These are phyloP conservation scores for Aspergillus ochraceoroseus DNA, from an alignment of 2,329 filamentous ascomycete species.

Conservation along the genomic window DNA sequence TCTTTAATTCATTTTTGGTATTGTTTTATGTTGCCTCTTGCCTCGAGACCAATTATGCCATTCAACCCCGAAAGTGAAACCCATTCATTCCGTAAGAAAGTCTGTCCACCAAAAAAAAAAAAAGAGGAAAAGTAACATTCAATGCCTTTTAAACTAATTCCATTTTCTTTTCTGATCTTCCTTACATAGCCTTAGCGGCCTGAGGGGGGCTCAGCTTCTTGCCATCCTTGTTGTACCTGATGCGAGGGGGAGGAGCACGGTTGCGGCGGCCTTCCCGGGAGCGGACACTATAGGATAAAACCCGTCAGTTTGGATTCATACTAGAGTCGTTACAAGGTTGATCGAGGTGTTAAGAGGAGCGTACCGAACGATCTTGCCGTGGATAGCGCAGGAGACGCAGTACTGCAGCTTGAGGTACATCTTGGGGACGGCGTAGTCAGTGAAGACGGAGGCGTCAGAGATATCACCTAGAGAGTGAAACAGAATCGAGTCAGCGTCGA, in stretches of 20 bases:
- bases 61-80: conserved; percentile 24
- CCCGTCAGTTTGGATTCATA: conserved; percentile 17
- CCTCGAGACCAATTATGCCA: conserved; percentile 6
- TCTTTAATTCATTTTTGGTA: conserved; percentile 18
- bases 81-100: conserved; percentile 30
- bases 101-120: conserved; percentile 30
- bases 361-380: conserved; percentile 99
- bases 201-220: conserved; percentile 97
- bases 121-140: conserved; percentile 34
- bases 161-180: conserved; percentile 27
- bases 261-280: conserved; percentile 96
- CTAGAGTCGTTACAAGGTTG: background rate
- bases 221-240: conserved; percentile 99
- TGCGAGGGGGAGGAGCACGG: conserved; percentile 93
- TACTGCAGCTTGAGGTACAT: conserved; percentile 99
- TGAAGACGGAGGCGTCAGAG: conserved; percentile 98
- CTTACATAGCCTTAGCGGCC: conserved; percentile 58
- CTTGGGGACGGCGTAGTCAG: conserved; percentile 99
- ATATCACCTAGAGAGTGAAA: conserved; percentile 75
- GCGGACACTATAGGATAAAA: conserved; percentile 66
- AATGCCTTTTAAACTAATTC: conserved; percentile 34
- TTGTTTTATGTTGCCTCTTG: conserved; percentile 13
- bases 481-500: conserved; percentile 16
- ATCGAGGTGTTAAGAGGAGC: conserved; percentile 31
- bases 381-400: conserved; percentile 99